Conservation (phyloP, 495 filamentous ascomycete species). For the Pseudotulostoma volvatum region DNA sequence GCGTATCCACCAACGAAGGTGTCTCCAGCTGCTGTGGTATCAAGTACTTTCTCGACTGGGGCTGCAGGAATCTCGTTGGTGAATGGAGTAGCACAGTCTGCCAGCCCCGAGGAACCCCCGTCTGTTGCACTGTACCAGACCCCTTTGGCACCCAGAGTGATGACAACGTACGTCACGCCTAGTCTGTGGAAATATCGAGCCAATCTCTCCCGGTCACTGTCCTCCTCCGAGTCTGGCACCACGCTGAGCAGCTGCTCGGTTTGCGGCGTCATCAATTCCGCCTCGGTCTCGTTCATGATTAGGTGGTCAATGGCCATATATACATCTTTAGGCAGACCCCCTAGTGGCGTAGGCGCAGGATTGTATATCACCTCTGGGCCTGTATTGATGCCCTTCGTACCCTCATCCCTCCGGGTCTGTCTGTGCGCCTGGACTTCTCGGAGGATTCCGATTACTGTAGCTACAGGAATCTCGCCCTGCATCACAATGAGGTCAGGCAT, state of each 20-base stretch:
- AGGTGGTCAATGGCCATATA: slow-evolving; percentile 59
- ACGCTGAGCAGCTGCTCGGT: slow-evolving; percentile 16
- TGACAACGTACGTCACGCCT: slow-evolving; percentile 60
- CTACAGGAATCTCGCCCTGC: slow-evolving; percentile 74
- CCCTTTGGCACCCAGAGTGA: slow-evolving; percentile 71
- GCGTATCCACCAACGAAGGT: slow-evolving; percentile 88
- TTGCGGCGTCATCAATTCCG: slow-evolving; percentile 45
- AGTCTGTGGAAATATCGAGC: slow-evolving; percentile 40
- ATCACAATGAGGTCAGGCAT: slow-evolving; percentile 56
- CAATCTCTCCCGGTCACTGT: slow-evolving; percentile 35
- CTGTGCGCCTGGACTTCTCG: slow-evolving; percentile 18
- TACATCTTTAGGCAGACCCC: slow-evolving; percentile 44
- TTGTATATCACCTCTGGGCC: slow-evolving; percentile 56
- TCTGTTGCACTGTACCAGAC: slow-evolving; percentile 39
- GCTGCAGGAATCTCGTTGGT: slow-evolving; percentile 33
- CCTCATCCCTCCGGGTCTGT: slow-evolving; percentile 28
- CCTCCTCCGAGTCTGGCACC: slow-evolving; percentile 23
- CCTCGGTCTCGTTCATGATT: slow-evolving; percentile 85
- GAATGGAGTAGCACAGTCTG: slow-evolving; percentile 18
- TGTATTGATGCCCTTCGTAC: slow-evolving; percentile 27
- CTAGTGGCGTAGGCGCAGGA: slow-evolving; percentile 60
- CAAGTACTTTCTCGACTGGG: slow-evolving; percentile 53
- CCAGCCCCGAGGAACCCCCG: slow-evolving; percentile 23
- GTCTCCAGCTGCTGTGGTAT: slow-evolving; percentile 91
- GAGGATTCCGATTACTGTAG: slow-evolving; percentile 53